These are phyloP conservation scores for Tricholoma saponaceum DNA, from an alignment of 768 basidiomycete genomes.

Conservation along the genomic window DNA sequence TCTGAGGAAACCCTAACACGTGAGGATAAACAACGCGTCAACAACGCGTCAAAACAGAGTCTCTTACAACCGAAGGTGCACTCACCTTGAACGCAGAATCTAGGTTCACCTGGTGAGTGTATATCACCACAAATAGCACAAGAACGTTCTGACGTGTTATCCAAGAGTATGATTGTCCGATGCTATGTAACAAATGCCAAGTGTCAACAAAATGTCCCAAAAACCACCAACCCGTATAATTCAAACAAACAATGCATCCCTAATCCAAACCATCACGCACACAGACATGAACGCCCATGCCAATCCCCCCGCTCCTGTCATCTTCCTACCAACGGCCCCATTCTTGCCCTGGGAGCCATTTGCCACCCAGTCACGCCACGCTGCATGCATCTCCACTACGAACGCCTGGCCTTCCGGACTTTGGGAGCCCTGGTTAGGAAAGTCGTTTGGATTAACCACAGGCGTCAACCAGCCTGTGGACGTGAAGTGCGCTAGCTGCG, in stretches of 20 bases:
- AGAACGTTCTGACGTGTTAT: too few species aligned
- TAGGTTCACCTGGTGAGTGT: neutral
- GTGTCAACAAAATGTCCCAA: neutral
- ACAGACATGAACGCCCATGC: neutral
- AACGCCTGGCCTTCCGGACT: constrained; percentile 83
- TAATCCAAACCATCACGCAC: constrained; percentile 3
- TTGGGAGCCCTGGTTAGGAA: constrained; percentile 38
- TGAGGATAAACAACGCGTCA: neutral
- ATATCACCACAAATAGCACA: too few species aligned
- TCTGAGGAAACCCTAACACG: neutral
- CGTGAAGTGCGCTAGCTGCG: constrained; percentile 43
- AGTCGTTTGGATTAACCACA: constrained; percentile 69
- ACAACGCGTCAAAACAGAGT: neutral
- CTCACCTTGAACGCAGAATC: neutral
- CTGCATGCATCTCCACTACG: constrained; percentile 68
- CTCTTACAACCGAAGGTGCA: too few species aligned
- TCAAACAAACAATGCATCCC: constrained; percentile 2
- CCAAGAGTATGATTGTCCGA: neutral
- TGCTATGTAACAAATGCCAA: neutral
- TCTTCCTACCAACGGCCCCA: constrained; percentile 16
- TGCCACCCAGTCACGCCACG: constrained; percentile 70
- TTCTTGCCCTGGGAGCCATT: constrained; percentile 52
- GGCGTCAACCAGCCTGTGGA: constrained; percentile 65
- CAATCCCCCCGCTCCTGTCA: neutral
- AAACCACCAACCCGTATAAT: neutral